A percentile compares a stretch with the other conserved stretches of the same genome.
phyloP scores from a whole-genome alignment of 2,329 filamentous ascomycete genomes.

The Cyclaneusma minus region DNA sequence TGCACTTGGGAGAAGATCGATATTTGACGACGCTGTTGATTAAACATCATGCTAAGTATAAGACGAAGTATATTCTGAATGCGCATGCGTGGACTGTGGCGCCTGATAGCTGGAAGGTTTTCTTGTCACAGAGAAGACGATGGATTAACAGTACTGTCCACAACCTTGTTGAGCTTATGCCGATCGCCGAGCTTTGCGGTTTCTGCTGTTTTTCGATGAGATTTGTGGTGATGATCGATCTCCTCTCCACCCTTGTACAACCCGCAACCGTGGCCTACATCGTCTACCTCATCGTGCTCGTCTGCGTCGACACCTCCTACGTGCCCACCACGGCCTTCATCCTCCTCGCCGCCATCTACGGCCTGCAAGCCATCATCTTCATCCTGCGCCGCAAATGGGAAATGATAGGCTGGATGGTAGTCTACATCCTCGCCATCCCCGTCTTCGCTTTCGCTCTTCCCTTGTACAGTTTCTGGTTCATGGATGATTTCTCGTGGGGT shows the following conservation, averaged over 20 bases:
- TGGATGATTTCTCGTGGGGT: slow-evolving; percentile 99
- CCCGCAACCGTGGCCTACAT: slow-evolving; percentile 87
- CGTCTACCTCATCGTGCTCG: slow-evolving; percentile 67
- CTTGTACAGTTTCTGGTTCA: slow-evolving; percentile 95
- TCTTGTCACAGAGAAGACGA: slow-evolving; percentile 93
- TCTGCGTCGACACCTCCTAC: slow-evolving; percentile 43
- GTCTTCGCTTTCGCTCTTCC: slow-evolving; percentile 85
- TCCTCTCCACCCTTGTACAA: slow-evolving; percentile 82
- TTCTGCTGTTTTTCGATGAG: slow-evolving; percentile 99
- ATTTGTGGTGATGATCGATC: slow-evolving; percentile 88
- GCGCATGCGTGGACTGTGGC: slow-evolving; percentile 96
- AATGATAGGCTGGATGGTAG: slow-evolving; percentile 98
- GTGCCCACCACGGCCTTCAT: slow-evolving; percentile 80
- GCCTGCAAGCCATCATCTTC: slow-evolving; percentile 93
- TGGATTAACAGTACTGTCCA: slow-evolving; percentile 99
- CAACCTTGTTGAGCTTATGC: slow-evolving; percentile 91
- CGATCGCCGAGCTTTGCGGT: slow-evolving; percentile 84
- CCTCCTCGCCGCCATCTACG: slow-evolving; percentile 87
- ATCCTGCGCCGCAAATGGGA: slow-evolving; percentile 96
- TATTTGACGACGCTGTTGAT: slow-evolving; percentile 89
- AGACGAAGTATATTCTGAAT: slow-evolving; percentile 91
- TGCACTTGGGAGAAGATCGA: slow-evolving; percentile 94
- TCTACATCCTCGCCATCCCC: slow-evolving; percentile 83
- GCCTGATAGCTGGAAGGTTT: slow-evolving; percentile 84
- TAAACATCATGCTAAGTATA: slow-evolving; percentile 85